Evolutionary conservation across 768 basidiomycete genomes (phyloP), one percentile per base, ranked within the genome.

Genomic region (Mycena latifolia): DNA sequence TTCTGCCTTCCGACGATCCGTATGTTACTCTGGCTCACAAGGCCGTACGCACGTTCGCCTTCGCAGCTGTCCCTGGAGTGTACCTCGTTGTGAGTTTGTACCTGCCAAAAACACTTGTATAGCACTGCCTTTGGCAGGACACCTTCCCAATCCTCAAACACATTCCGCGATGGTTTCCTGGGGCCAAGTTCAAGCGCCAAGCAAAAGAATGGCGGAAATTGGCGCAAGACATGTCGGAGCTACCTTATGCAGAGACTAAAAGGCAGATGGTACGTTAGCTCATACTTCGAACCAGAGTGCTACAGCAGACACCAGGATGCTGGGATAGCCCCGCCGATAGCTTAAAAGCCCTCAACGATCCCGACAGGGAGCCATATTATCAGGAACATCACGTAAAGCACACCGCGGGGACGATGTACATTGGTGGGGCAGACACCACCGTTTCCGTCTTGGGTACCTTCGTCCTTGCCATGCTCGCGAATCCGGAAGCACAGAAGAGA

Each of bases 251-350:
- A 5, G 48, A 50, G 20, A 31, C 48, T 20, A 50, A 50, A 31
- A 6, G 48, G 3, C 41, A 77, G 74, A 63, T 69, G 71, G 39
- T 75, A 10, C 61, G 20, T n/a, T 61, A 5, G 8, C 22, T 45
- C 12, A 27, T 47, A 6, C 22, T 47, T 12, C 24, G 22, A 10
- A 15, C 15, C 37, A 37, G 37, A 37, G 37, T 37, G 37, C 37
- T 37, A 15, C n/a, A 43, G 6, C 20, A 6, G n/a, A n/a, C 6
- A 8, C 20, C 24, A 47, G 24, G 24, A 24, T 20, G 8, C 11
- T 5, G 46, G 46, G 5, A 47, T 15, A 17, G 46, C 46, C 24
- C 46, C 46, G 15, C 46, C 2, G 46, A 25, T 12, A 25, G 10
- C 14, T 15, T 47, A 24, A 6, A 27, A 2, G 25, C 24, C 24